These are phyloP conservation scores for Hypomontagnella submonticulosa DNA, from an alignment of 495 filamentous ascomycete species.

Conservation along the genomic window DNA sequence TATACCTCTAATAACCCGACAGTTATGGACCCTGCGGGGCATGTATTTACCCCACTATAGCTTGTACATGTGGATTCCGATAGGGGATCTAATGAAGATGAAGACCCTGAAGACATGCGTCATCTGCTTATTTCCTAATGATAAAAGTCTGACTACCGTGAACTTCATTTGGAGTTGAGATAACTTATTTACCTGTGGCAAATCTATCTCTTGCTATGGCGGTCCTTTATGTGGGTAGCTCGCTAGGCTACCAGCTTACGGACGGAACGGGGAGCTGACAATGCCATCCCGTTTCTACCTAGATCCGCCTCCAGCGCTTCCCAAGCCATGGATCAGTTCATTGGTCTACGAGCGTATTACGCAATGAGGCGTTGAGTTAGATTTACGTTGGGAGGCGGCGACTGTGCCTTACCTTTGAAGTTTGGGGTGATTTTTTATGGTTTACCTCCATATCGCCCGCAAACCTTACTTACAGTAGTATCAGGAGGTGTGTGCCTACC, in stretches of 20 bases:
- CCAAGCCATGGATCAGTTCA: conserved; percentile 17
- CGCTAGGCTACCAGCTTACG: too few relatives aligned
- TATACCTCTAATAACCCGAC: not conserved
- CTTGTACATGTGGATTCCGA: too few relatives aligned
- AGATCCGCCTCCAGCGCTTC: conserved; percentile 2
- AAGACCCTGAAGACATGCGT: too few relatives aligned
- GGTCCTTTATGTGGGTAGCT: too few relatives aligned
- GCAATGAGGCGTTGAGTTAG: conserved; percentile 40
- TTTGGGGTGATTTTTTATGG: conserved; percentile 5
- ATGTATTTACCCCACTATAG: conserved; percentile 1
- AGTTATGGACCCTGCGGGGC: not conserved
- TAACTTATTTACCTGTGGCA: too few relatives aligned
- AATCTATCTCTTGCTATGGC: too few relatives aligned
- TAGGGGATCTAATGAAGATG: too few relatives aligned
- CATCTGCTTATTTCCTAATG: too few relatives aligned
- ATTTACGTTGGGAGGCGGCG: conserved; percentile 27
- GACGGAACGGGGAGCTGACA: conserved; percentile 11
- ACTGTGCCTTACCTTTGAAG: conserved; percentile 22
- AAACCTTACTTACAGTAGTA: too few relatives aligned
- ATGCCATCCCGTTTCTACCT: not conserved
- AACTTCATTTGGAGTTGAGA: too few relatives aligned
- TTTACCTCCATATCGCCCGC: conserved; percentile 14
- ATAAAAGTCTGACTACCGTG: too few relatives aligned
- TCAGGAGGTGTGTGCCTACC: conserved; percentile 11
- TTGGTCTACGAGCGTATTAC: conserved; percentile 32